Conservation (phyloP, 139 green algal species). For the Coccomyxa sp. region DNA sequence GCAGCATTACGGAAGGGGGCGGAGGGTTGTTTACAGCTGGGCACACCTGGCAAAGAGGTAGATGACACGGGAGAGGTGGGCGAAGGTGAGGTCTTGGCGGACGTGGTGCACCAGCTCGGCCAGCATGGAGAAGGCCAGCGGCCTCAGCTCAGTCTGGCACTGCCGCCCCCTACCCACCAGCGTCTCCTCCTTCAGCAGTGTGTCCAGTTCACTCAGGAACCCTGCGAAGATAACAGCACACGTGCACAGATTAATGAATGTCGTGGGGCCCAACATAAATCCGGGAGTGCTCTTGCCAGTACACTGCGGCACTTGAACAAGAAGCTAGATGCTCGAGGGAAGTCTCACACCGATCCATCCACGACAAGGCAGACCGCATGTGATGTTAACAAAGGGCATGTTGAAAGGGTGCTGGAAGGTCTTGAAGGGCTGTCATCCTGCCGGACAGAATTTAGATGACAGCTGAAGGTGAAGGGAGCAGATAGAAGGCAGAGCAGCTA, state of each 20-base stretch:
- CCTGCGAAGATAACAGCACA: not conserved
- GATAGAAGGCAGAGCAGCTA: not conserved
- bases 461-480: not conserved
- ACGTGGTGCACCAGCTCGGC: slow-evolving; percentile 76
- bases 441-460: not conserved
- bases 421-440: not conserved
- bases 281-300: not conserved
- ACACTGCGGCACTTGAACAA: not conserved
- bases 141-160: slow-evolving; percentile 70
- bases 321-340: not conserved
- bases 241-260: not conserved
- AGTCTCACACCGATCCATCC: not conserved
- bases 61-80: slow-evolving; percentile 60
- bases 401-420: not conserved
- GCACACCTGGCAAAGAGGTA: slow-evolving; percentile 56
- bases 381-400: not conserved
- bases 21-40: not conserved
- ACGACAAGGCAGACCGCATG: not conserved
- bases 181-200: slow-evolving; percentile 72
- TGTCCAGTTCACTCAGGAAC: slow-evolving; percentile 37
- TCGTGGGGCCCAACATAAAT: not conserved
- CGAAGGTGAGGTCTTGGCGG: slow-evolving; percentile 53
- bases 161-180: slow-evolving; percentile 65
- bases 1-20: too few relatives aligned
- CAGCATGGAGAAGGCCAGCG: slow-evolving; percentile 71